Percentiles rank a stretch among this genome's conserved stretches.
Evolutionary conservation across 192 early-diverging fungal species (phyloP).

Genomic region (Coemansia sp.): DNA sequence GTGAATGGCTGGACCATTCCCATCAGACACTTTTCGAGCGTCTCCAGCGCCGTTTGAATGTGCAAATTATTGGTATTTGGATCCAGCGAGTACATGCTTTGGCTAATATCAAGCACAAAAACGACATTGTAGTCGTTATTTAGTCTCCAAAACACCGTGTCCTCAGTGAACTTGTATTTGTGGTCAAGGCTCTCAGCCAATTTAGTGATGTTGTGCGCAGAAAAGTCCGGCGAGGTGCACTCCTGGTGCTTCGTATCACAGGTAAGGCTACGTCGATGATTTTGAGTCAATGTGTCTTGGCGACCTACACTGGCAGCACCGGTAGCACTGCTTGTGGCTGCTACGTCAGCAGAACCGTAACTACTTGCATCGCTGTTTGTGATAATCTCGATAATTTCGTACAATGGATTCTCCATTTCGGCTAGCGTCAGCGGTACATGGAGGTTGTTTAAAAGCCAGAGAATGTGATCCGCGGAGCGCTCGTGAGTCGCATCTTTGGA

Average conservation of each 20-base stretch:
- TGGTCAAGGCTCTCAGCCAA: conserved; percentile 43
- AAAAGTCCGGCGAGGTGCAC: conserved; percentile 2
- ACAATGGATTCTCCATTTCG: conserved; percentile 39
- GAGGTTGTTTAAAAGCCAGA: conserved; percentile 51
- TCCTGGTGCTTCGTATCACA: conserved; percentile 20
- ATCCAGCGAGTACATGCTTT: conserved; percentile 58
- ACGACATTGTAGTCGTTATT: conserved; percentile 50
- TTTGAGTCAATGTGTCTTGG: conserved; percentile 7
- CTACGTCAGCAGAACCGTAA: neutral
- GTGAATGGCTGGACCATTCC: conserved; percentile 52
- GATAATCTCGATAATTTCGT: conserved; percentile 37
- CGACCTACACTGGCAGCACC: conserved; percentile 15
- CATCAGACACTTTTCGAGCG: conserved; percentile 54
- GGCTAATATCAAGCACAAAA: conserved; percentile 56
- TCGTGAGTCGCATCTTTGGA: conserved; percentile 24
- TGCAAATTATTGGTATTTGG: conserved; percentile 46
- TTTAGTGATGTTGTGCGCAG: conserved; percentile 14
- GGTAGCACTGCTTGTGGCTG: neutral
- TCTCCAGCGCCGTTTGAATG: conserved; percentile 49
- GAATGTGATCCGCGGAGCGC: conserved; percentile 43
- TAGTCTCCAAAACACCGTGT: conserved; percentile 51
- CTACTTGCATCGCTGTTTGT: conserved; percentile 4
- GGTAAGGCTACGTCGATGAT: conserved; percentile 15
- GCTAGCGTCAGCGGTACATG: conserved; percentile 42
- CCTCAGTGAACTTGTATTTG: conserved; percentile 52